Base-by-base conservation (phyloP, 2,329 filamentous ascomycete genomes). In the Clarireedia paspali region DNA sequence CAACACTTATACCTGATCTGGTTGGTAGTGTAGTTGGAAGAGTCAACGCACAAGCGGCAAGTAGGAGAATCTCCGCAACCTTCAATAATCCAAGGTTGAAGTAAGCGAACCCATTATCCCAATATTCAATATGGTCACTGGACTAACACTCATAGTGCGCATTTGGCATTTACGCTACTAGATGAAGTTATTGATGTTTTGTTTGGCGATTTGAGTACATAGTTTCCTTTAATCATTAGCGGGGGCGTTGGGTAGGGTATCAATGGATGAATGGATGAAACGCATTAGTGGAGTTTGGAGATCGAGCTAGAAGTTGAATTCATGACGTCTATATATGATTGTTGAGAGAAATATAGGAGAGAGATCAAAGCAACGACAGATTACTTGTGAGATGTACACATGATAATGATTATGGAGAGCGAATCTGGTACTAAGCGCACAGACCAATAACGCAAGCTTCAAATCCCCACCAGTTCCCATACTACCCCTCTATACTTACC, bases 1-100 rank as follows among this genome's bases (percentile, higher is more conserved):
- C 88, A 9, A 95, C 91, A 9, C 79, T 99, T 50, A 78, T 99
- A 20, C 94, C 94, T 2, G 94, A 99, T 70, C 70, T 99, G 56
- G 92, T 89, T 7, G 91, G 87, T 6, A 96, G 88, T 71, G 95
- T 99, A 6, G 95, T 99, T 15, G 94, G 94, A 4, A 82, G 91
- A 66, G 82, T 86, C 45, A 99, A 99, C 74, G 94, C 95, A 15
- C 88, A 95, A 70, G 87, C 87, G 55, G 94, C 94, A 23, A 91
- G 91, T 60, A 81, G 92, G 63, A 87, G 91, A 66, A 82, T 97
- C 48, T 89, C 95, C 74, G 91, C 91, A 9, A 91, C 89, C 47
- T 76, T 97, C 63, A 99, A 99, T 71, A 99, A 97, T 72, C 80
- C 84, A 57, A 80, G 90, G 61, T 75, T 99, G 63, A 96, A 97